Percentiles rank a stretch among this genome's conserved stretches.
Conservation (phyloP, 225 moss, liverwort and hornwort genomes). For the Straminergon stramineum region DNA sequence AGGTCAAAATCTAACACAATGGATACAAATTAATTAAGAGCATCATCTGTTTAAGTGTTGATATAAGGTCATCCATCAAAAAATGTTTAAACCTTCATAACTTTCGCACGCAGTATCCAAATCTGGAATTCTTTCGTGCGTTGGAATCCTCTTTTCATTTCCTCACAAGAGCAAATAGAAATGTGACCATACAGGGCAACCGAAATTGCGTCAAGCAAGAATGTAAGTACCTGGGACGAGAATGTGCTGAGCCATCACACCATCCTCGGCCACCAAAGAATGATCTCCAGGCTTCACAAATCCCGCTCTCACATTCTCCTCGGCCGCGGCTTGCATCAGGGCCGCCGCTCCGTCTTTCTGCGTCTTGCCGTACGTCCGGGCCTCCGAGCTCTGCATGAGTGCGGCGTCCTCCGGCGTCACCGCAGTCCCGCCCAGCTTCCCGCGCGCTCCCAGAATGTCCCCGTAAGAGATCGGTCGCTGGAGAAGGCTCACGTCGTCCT, state of each 20-base stretch:
- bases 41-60: neutral
- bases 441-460: constrained; percentile 23
- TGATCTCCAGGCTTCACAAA: constrained; percentile 38
- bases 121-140: neutral
- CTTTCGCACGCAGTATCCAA: neutral
- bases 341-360: constrained; percentile 61
- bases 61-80: neutral
- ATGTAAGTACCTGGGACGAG: constrained; percentile 35
- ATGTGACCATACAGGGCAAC: neutral
- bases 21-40: neutral
- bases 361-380: constrained; percentile 47
- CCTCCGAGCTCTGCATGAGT: constrained; percentile 79
- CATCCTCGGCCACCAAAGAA: constrained; percentile 52
- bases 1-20: neutral
- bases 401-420: constrained; percentile 66
- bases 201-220: neutral
- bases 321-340: constrained; percentile 60
- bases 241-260: constrained; percentile 42
- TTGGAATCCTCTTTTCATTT: no score
- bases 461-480: constrained; percentile 52
- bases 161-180: neutral
- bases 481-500: constrained; percentile 5
- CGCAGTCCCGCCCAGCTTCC: neutral
- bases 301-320: constrained; percentile 47
- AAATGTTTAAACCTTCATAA: neutral